Percentiles rank a stretch among this genome's conserved stretches.
Evolutionary conservation across 768 basidiomycete genomes (phyloP).

Genomic region (Strobilomyces echinocephalus): DNA sequence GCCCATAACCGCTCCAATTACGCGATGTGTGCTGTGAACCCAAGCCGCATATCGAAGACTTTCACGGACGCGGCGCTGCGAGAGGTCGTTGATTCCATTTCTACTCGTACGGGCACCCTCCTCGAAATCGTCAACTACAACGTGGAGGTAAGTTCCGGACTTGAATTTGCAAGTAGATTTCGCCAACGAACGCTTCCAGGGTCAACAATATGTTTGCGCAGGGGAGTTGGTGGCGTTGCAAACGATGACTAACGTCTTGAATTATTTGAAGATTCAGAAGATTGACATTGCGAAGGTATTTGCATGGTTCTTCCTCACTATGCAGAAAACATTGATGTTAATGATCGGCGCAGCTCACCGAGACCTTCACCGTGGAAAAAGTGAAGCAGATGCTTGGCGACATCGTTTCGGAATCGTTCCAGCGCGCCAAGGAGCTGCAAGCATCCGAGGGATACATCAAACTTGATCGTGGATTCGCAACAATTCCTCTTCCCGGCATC

Average conservation of each 20-base stretch:
- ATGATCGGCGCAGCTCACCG: conserved; percentile 59
- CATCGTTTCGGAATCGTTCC: conserved; percentile 80
- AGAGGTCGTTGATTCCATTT: conserved; percentile 92
- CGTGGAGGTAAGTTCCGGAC: conserved; percentile 58
- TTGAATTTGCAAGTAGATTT: not conserved
- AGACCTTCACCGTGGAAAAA: conserved; percentile 83
- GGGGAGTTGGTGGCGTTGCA: conserved; percentile 93
- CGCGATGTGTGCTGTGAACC: conserved; percentile 99
- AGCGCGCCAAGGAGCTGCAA: conserved; percentile 73
- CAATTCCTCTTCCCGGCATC: conserved; percentile 92
- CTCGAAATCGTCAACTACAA: conserved; percentile 99
- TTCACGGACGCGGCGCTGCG: conserved; percentile 96
- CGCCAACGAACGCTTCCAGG: conserved; percentile 42
- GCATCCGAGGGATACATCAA: conserved; percentile 83
- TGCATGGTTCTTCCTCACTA: not conserved
- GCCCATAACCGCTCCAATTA: conserved; percentile 90
- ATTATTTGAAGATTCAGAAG: conserved; percentile 95
- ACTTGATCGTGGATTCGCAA: conserved; percentile 95
- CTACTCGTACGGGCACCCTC: conserved; percentile 67
- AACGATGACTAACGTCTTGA: conserved; percentile 92
- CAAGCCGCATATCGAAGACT: conserved; percentile 86
- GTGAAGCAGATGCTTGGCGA: conserved; percentile 95
- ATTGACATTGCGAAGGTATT: conserved; percentile 81
- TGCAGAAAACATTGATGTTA: not conserved
- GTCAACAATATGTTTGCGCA: conserved; percentile 99